phyloP scores from a whole-genome alignment of 805 yeast species.

The Saturnispora diversa region DNA sequence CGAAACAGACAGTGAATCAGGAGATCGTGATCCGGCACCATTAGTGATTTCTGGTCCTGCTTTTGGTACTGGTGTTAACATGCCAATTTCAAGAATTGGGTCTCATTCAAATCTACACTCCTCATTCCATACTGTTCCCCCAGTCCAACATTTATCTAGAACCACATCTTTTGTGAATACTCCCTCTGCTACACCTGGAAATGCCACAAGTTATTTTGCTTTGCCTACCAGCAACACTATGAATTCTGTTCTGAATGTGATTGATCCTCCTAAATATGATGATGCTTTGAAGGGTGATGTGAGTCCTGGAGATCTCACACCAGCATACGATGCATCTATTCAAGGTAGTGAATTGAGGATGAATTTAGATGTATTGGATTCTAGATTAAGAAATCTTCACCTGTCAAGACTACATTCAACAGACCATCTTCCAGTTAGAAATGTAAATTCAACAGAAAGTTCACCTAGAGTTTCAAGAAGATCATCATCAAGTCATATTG shows the following conservation, averaged over 20 bases:
- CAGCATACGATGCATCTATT: constrained; percentile 43
- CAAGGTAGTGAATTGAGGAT: constrained; percentile 12
- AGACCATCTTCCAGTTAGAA: background rate
- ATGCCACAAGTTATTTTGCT: background rate
- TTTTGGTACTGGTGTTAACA: constrained; percentile 16
- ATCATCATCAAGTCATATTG: constrained; percentile 4
- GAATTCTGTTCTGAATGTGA: constrained; percentile 17
- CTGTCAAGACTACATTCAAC: constrained; percentile 9
- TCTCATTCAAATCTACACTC: constrained; percentile 4
- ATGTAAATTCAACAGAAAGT: constrained; percentile 4
- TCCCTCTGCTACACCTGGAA: constrained; percentile 7
- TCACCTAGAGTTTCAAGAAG: constrained; percentile 8
- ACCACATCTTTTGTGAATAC: constrained; percentile 39
- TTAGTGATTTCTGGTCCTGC: constrained; percentile 19
- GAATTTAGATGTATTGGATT: constrained; percentile 28
- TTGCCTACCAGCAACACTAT: background rate
- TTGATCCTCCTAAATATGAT: constrained; percentile 76
- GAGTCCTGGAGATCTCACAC: constrained; percentile 52
- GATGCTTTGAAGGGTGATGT: constrained; percentile 59
- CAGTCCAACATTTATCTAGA: constrained; percentile 54
- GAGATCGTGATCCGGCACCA: background rate
- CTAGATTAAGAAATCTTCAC: constrained; percentile 23
- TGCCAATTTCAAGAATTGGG: constrained; percentile 17
- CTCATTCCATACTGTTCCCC: constrained; percentile 30
- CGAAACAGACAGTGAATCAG: background rate